Evolutionary conservation across 2,329 filamentous ascomycete genomes (phyloP).

Genomic region (Iodosphaeria phyllophila): DNA sequence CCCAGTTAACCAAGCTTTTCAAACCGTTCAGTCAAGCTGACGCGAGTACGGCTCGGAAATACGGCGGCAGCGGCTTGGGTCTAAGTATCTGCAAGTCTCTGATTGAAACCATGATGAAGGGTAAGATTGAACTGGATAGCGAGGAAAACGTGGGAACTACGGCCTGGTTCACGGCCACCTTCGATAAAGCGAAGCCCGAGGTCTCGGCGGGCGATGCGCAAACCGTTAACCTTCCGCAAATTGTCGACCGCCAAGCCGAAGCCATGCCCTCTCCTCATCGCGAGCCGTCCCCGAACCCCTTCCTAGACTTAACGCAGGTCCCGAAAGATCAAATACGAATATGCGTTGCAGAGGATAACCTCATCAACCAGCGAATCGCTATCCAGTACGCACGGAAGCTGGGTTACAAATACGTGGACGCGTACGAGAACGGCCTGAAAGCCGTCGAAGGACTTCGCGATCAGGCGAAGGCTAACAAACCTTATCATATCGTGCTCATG

Average conservation of each 20-base stretch:
- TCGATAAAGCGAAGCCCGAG: constrained; percentile 58
- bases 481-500: constrained; percentile 87
- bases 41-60: constrained; percentile 74
- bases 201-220: constrained; percentile 36
- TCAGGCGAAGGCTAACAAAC: constrained; percentile 49
- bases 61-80: constrained; percentile 79
- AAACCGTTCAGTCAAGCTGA: constrained; percentile 87
- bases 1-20: constrained; percentile 73
- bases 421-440: constrained; percentile 77
- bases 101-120: constrained; percentile 82
- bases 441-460: constrained; percentile 71
- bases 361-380: constrained; percentile 86
- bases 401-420: constrained; percentile 64
- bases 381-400: constrained; percentile 78
- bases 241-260: constrained; percentile 13
- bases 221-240: constrained; percentile 21
- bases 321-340: constrained; percentile 65
- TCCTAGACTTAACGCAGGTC: constrained; percentile 52
- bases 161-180: constrained; percentile 65
- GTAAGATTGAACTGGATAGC: constrained; percentile 67
- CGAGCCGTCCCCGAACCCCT: constrained; percentile 21
- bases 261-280: constrained; percentile 16
- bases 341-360: constrained; percentile 89
- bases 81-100: constrained; percentile 90
- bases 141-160: constrained; percentile 51